Evolutionary conservation across 768 basidiomycete species (phyloP).

Genomic region (Boletus sensibilis): DNA sequence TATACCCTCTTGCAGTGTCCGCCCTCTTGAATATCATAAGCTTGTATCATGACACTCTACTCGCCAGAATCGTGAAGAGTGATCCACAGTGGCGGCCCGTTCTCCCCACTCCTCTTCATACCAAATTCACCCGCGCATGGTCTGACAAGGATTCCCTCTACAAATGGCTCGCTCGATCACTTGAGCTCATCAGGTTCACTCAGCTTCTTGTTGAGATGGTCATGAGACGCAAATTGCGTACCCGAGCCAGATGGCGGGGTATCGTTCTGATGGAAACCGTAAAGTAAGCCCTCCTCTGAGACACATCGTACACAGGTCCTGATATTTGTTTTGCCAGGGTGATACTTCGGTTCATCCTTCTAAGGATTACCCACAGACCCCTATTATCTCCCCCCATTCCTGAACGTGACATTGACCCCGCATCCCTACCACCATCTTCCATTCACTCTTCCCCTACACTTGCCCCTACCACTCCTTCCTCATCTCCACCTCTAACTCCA

Average conservation of each 20-base stretch:
- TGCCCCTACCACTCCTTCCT: constrained; percentile 53
- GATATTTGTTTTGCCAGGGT: constrained; percentile 48
- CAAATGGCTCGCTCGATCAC: constrained; percentile 71
- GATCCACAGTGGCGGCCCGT: constrained; percentile 73
- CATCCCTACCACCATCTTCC: constrained; percentile 55
- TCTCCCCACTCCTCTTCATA: constrained; percentile 73
- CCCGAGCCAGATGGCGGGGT: constrained; percentile 67
- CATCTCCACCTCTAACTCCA: constrained; percentile 62
- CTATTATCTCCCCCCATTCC: constrained; percentile 77
- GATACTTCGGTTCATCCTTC: constrained; percentile 65
- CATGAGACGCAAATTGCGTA: constrained; percentile 66
- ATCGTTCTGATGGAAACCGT: constrained; percentile 75
- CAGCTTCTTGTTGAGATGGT: constrained; percentile 92
- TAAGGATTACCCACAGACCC: constrained; percentile 76
- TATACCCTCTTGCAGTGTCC: constrained; percentile 56
- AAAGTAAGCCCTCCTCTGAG: constrained; percentile 58
- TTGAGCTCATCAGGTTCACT: constrained; percentile 76
- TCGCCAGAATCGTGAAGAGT: constrained; percentile 60
- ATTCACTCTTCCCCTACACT: constrained; percentile 58
- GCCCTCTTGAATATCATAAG: constrained; percentile 84
- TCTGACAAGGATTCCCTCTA: constrained; percentile 65
- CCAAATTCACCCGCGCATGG: constrained; percentile 91
- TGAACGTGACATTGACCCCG: constrained; percentile 84
- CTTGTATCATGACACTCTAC: constrained; percentile 94
- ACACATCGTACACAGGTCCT: background rate